Evolutionary conservation across 176 grass and related monocot genomes (phyloP).

Genomic region (Phoenix roebelenii): DNA sequence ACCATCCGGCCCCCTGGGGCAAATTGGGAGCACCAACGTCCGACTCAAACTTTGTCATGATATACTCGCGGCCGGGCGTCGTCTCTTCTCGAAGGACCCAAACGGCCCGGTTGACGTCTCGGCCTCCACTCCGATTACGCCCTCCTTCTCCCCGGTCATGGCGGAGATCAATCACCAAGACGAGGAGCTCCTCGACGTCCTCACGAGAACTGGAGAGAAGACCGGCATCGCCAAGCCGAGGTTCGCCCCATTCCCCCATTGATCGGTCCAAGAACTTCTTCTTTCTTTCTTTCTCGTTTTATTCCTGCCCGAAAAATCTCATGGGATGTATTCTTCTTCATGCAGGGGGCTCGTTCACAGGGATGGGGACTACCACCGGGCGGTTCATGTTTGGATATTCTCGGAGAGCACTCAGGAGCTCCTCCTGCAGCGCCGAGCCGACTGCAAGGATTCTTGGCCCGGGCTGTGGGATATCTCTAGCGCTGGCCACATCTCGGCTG

Average conservation of each 20-base stretch:
- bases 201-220: slow-evolving; percentile 66
- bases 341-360: slow-evolving; percentile 62
- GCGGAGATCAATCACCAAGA: slow-evolving; percentile 9
- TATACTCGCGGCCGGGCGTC: too few relatives aligned
- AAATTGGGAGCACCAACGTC: too few relatives aligned
- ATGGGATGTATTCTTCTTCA: not conserved
- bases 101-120: too few relatives aligned
- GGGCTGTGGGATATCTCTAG: slow-evolving; percentile 87
- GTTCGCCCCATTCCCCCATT: not conserved
- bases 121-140: not conserved
- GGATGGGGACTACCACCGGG: slow-evolving; percentile 75
- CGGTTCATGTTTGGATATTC: slow-evolving; percentile 91
- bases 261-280: not conserved
- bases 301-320: not conserved
- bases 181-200: slow-evolving; percentile 72
- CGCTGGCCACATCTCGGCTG: slow-evolving; percentile 73
- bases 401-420: slow-evolving; percentile 77
- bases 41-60: too few relatives aligned
- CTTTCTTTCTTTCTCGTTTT: not conserved
- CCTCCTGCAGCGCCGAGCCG: slow-evolving; percentile 68
- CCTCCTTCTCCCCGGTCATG: slow-evolving; percentile 26
- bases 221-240: slow-evolving; percentile 80
- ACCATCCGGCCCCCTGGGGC: too few relatives aligned
- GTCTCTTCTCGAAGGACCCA: too few relatives aligned
- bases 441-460: slow-evolving; percentile 94